Evolutionary conservation across 495 filamentous ascomycete genomes (phyloP), one percentile per base, ranked within the genome.

Genomic region (Xylaria acuta): DNA sequence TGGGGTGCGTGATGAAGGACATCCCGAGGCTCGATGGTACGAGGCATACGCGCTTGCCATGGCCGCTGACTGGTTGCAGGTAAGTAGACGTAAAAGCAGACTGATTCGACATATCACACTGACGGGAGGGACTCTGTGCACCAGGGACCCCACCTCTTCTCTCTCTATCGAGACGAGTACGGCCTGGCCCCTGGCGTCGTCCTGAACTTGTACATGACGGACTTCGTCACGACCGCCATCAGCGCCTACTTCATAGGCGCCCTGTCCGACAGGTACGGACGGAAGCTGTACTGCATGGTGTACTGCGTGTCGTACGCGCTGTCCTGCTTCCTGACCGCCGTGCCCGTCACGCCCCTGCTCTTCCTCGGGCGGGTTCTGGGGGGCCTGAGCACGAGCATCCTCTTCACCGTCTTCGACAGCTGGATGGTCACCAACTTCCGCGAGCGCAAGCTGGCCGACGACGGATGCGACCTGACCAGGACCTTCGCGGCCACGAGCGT

Each of bases 391-490:
- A 86, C 87, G 32, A 87, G 85, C 56, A 79, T 90, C 36, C 76
- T 89, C 66, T 88, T 87, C 74, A 85, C 79, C 63, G 85, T 84
- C 7, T 88, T 89, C 75, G 86, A 90, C 79, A 86, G 84, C 67
- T 89, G 86, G 87, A 86, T 90, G 84, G 86, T 89, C 36, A 83
- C 86, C 47, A 87, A 88, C 74, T 85, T 83, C 60, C 77, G 81
- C 70, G 63, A 74, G 34, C 73, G 74, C 20, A 77, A 76, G 58
- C 77, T 83, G 0, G 77, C 74, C 25, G 77, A 74, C 32, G 34
- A 74, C 16, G 81, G 77, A 41, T 78, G 75, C 32, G 80, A 82
- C 16, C 62, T 88, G 36, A 80, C 80, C 40, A 71, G 79, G 54
- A 83, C 86, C 36, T 88, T 88, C 74, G 86, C 87, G 6, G 74